Percentiles rank a stretch among this genome's conserved stretches.
phyloP scores from a whole-genome alignment of 1,284 basidiomycete species.

The Cutaneotrichosporon sp. region DNA sequence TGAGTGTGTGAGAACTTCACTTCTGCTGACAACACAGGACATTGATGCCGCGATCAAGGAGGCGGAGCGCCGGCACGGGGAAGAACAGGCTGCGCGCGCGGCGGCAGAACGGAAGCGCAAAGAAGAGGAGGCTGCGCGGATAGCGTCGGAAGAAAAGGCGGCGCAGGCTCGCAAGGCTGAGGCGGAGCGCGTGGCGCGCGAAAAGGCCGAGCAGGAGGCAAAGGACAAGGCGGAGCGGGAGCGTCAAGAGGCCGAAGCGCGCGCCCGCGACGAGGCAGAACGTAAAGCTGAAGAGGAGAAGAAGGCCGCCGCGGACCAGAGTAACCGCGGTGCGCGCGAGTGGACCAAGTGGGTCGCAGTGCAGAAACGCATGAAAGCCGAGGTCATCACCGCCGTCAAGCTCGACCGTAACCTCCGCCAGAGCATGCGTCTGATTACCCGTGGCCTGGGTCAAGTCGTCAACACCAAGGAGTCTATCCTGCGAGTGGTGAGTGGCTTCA shows the following conservation, averaged over 20 bases:
- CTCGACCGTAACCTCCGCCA: constrained; percentile 53
- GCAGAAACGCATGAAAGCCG: constrained; percentile 65
- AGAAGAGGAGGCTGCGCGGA: constrained; percentile 25
- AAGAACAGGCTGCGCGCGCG: constrained; percentile 14
- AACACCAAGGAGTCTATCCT: constrained; percentile 66
- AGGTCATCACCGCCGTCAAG: constrained; percentile 67
- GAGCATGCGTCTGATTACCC: constrained; percentile 76
- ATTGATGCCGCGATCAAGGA: constrained; percentile 36
- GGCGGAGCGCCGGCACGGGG: constrained; percentile 18
- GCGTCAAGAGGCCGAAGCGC: constrained; percentile 13
- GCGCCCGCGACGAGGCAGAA: constrained; percentile 5
- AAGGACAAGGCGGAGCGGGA: constrained; percentile 16
- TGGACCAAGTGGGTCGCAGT: constrained; percentile 61
- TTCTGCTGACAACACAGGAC: constrained; percentile 19
- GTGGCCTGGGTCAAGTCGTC: constrained; percentile 86
- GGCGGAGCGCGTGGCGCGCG: constrained; percentile 22
- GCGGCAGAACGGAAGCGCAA: constrained; percentile 15
- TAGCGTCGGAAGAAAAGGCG: constrained; percentile 23
- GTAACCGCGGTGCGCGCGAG: constrained; percentile 54
- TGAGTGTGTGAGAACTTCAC: constrained; percentile 12
- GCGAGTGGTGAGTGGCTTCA: constrained; percentile 52
- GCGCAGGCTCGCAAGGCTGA: constrained; percentile 25
- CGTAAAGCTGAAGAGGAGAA: constrained; percentile 11
- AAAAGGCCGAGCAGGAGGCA: constrained; percentile 19
- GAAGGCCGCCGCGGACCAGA: constrained; percentile 12